Base-by-base conservation (phyloP, 208 protist genomes). In the Plasmodiophora brassicae region DNA sequence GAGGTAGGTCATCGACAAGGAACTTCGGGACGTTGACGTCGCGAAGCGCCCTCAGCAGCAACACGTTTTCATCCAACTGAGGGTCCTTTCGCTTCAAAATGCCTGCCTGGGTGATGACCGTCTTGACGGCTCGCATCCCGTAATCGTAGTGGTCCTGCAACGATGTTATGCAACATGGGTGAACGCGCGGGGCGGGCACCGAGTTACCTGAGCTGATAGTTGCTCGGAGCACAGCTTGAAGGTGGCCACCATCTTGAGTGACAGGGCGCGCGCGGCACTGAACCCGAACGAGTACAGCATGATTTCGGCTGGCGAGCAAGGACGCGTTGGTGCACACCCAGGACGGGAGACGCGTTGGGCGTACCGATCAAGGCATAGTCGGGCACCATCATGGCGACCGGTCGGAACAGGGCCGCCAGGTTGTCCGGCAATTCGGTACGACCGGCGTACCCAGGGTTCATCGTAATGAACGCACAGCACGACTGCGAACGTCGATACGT, bases 81-180 rank as follows among this genome's bases (percentile, higher is more conserved):
- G 96, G 96, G 89, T 95, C 57, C 88, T 96, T 95, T n/a, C 95
- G 94, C 92, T 98, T 98, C 92, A 98, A 95, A 46, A 89, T 89
- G 36, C 97, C 97, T 1, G 97, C 97, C 32, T 96, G 96, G 8
- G 94, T 96, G 87, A 99, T 98, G 85, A 99, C 97, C 0, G 97
- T 98, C 93, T 98, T 98, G 50, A 98, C 97, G 78, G 97, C 97
- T 50, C 97, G 94, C 97, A 99, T 99, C 85, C 97, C 97, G 90
- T 98, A 99, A 91, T 99, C 97, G 91, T 98, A 98, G 94, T 99
- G 97, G 84, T 98, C 95, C 93, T n/a, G n/a, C n/a, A n/a, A n/a
- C n/a, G n/a, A n/a, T n/a, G n/a, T n/a, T n/a, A n/a, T n/a, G n/a
- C n/a, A n/a, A n/a, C n/a, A n/a, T n/a, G n/a, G n/a, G n/a, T n/a